Base-by-base conservation (phyloP, 352 stramenopile species). In the Lagenidium giganteum region DNA sequence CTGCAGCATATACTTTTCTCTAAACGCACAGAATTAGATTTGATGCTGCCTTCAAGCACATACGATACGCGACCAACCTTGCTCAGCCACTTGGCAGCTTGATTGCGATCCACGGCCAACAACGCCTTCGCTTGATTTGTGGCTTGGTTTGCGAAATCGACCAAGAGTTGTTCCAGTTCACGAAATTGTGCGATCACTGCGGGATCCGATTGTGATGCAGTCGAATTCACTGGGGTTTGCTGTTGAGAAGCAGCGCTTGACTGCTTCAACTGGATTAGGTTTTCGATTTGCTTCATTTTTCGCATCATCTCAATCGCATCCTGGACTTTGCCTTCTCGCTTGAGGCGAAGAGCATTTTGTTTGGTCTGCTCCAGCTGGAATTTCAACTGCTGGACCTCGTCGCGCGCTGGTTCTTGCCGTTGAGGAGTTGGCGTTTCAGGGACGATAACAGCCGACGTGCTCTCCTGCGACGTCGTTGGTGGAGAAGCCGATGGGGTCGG, bases 231-330 rank as follows among this genome's bases (percentile, higher is more conserved):
- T 17, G n/a, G 6, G 37, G 42, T 13, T 41, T 45, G 13, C 17
- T 54, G 43, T 9, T 41, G 29, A n/a, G n/a, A n/a, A n/a, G n/a
- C n/a, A n/a, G n/a, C 25, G 24, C 26, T 36, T 61, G 49, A 4
- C n/a, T 73, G 60, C 26, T 83, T 86, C 23, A 76, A 50, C 27
- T 70, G 39, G 18, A 90, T 66, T 1, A 85, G 54, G 23, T 55
- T 54, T 44, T 92, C 67, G 29, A 90, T 76, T 34, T 85, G 67
- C 51, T 92, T 92, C 8, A 70, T 47, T n/a, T 70, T 70, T 12
- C 70, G 65, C 70, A 92, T 74, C 17, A 63, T 67, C 7, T 73
- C 69, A n/a, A 89, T 40, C 1, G 80, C 80, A 18, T 54, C 72
- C 24, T 74, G 42, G n/a, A 82, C 53, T 27, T 82, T 55, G 11